Evolutionary conservation across 1,139 yeast genomes (phyloP).

Genomic region (Meyerozyma athensensis): DNA sequence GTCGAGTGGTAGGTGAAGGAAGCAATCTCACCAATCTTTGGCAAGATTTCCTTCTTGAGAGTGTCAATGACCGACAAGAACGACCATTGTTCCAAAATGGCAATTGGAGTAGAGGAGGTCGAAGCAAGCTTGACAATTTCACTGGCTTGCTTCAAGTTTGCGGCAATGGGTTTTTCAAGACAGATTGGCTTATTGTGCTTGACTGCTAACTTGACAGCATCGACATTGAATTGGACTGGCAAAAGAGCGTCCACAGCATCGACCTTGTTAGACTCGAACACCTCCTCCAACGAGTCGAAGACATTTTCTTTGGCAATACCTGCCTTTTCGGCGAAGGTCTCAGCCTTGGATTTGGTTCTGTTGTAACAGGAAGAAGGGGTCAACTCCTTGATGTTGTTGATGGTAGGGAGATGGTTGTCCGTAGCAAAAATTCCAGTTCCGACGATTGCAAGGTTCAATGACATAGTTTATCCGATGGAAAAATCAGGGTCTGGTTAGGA

Average conservation of each 20-base stretch:
- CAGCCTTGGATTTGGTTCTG: constrained; percentile 80
- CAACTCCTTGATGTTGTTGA: constrained; percentile 37
- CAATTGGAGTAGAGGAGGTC: constrained; percentile 58
- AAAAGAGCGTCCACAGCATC: constrained; percentile 79
- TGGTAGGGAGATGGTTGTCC: constrained; percentile 74
- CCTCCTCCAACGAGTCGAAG: constrained; percentile 59
- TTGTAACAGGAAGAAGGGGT: constrained; percentile 60
- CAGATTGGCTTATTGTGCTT: constrained; percentile 70
- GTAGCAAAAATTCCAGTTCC: constrained; percentile 94
- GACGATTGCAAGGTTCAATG: constrained; percentile 57
- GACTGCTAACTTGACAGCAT: constrained; percentile 62
- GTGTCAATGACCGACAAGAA: constrained; percentile 54
- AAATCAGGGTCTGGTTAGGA: no score
- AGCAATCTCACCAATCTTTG: constrained; percentile 69
- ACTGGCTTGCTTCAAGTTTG: constrained; percentile 71
- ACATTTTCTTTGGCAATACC: constrained; percentile 48
- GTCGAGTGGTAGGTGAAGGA: constrained; percentile 79
- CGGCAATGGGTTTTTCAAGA: constrained; percentile 90
- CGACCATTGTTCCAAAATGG: constrained; percentile 81
- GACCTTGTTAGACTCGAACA: constrained; percentile 57
- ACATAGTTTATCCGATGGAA: constrained; percentile 1
- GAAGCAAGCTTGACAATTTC: constrained; percentile 67
- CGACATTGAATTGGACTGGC: constrained; percentile 77
- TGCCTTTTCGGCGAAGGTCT: constrained; percentile 66
- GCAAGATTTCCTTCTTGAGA: constrained; percentile 49